phyloP scores from a whole-genome alignment of 148 eudicot species.

The Cornus florida region DNA sequence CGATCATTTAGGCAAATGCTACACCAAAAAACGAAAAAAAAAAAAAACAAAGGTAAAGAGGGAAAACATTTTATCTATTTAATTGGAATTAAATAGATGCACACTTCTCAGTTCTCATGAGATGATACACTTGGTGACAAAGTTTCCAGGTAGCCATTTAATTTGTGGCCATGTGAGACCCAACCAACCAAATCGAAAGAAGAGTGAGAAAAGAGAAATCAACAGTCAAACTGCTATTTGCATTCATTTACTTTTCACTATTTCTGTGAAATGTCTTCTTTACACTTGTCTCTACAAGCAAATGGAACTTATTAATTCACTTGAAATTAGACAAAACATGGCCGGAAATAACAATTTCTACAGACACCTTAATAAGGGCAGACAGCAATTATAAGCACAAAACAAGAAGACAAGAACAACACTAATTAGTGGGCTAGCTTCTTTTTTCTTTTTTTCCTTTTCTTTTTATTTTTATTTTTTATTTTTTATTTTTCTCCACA shows the following conservation, averaged over 20 bases:
- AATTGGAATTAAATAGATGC: neutral
- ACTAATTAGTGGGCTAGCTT: neutral
- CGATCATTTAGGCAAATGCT: no score
- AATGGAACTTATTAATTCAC: neutral
- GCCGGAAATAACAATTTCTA: neutral
- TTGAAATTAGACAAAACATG: neutral
- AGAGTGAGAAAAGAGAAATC: neutral
- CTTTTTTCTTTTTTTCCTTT: no score
- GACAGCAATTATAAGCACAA: conserved; percentile 32
- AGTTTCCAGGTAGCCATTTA: neutral
- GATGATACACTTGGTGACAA: neutral
- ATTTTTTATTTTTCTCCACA: no score
- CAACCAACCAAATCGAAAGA: neutral
- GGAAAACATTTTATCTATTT: no score
- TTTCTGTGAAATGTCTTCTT: neutral
- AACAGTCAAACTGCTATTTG: conserved; percentile 4
- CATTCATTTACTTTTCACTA: neutral
- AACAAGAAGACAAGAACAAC: conserved; percentile 4
- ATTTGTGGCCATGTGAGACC: neutral
- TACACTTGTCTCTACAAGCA: neutral
- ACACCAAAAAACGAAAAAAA: no score
- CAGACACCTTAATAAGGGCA: conserved; percentile 12
- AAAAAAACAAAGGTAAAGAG: no score
- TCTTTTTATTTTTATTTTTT: no score
- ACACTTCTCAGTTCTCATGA: neutral